Evolutionary conservation across 306 rosid genomes (phyloP), one percentile per base, ranked within the genome.

Genomic region (Sesbania bispinosa): DNA sequence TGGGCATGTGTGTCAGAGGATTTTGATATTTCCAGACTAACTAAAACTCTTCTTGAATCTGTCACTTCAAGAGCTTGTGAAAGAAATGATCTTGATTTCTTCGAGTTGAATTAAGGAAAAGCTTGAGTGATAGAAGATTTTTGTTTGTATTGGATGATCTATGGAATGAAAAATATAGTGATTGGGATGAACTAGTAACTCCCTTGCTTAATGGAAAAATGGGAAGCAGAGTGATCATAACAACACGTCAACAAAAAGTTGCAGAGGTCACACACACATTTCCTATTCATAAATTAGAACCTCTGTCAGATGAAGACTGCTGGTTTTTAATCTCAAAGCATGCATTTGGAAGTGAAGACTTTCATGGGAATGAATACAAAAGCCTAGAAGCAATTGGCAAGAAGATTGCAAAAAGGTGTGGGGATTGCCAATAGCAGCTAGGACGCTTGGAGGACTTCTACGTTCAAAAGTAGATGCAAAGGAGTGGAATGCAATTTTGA

Each of bases 171-270:
- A 69, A 61, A 62, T 77, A 73, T 63, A 21, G 43, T 73, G 78
- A 77, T 26, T 80, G 84, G 87, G 80, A 80, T 67, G 71, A 62
- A 11, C 50, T 74, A 2, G 72, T 47, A 50, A 16, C 32, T 23
- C 85, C 29, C 3, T 84, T 55, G 15, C 36, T 39, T 15, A 15
- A 5, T 10, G 88, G 83, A 27, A 54, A 24, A 15, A 58, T 14
- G 1, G 88, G 85, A 21, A 84, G 88, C 10, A 84, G 60, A 65
- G 35, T 84, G 15, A 19, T 84, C 13, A 69, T 80, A 15, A 80
- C 85, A 10, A 80, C 88, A 3, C 77, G 80, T 4, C 60, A 74
- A 41, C 47, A 52, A 24, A 62, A 39, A 64, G 88, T 77, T 58
- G 85, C 88, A 13, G 50, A 71, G 9, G 74, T 80, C 54, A 13